Conservation (phyloP, 371 early-diverging fungal genomes). For the Mortierella sp. region DNA sequence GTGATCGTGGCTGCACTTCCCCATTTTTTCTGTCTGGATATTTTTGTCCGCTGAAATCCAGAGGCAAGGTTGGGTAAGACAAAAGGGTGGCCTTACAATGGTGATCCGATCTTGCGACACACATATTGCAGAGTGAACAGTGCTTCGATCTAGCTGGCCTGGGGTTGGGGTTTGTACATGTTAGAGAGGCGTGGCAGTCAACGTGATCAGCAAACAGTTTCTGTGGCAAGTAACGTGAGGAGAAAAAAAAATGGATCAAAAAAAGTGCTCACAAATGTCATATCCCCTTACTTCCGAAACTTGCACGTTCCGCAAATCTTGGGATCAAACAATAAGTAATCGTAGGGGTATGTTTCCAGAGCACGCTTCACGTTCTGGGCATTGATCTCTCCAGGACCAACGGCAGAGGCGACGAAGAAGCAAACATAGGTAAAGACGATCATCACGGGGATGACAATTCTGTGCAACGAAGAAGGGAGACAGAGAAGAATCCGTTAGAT, state of each 20-base stretch:
- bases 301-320: constrained; percentile 74
- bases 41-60: background rate
- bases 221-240: background rate
- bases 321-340: constrained; percentile 69
- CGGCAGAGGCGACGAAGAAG: constrained; percentile 65
- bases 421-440: constrained; percentile 66
- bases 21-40: background rate
- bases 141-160: constrained; percentile 84
- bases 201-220: background rate
- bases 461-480: constrained; percentile 11
- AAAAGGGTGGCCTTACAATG: constrained; percentile 60
- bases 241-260: background rate
- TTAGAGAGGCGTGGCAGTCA: background rate
- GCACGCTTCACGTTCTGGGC: constrained; percentile 63
- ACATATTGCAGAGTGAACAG: constrained; percentile 77
- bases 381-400: constrained; percentile 74
- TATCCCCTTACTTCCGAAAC: constrained; percentile 63
- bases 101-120: constrained; percentile 77
- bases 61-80: no score
- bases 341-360: constrained; percentile 67
- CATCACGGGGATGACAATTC: constrained; percentile 61
- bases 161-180: constrained; percentile 2
- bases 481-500: background rate
- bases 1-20: background rate
- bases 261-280: background rate